Conservation (phyloP, 2,329 filamentous ascomycete genomes). For the Blastomyces emzantsi region DNA sequence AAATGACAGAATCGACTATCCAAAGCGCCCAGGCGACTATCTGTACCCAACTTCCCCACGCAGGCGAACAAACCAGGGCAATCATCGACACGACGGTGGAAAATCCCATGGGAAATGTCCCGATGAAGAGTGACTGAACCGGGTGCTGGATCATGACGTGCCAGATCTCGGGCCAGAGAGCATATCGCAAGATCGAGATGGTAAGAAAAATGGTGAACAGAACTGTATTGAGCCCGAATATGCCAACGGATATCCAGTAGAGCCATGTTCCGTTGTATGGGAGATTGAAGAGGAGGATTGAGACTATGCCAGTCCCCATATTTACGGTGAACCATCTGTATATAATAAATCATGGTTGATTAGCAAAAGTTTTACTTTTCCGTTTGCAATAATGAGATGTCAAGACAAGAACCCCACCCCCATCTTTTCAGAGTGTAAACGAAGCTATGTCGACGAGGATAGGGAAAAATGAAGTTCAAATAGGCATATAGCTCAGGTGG, state of each 20-base stretch:
- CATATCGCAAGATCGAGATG: constrained; percentile 53
- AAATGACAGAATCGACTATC: constrained; percentile 49
- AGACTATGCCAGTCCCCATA: constrained; percentile 38
- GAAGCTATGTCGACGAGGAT: background rate
- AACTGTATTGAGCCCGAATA: constrained; percentile 31
- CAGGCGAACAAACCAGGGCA: constrained; percentile 49
- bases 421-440: background rate
- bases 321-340: constrained; percentile 35
- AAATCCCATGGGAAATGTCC: constrained; percentile 59
- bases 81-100: constrained; percentile 60
- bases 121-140: constrained; percentile 59
- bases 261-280: constrained; percentile 34
- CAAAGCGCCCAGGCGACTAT: constrained; percentile 50
- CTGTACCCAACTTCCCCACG: constrained; percentile 52
- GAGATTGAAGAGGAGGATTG: constrained; percentile 29
- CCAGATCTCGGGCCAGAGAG: constrained; percentile 58
- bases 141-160: constrained; percentile 57
- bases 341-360: background rate
- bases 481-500: background rate
- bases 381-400: background rate
- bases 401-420: background rate
- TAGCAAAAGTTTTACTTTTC: background rate
- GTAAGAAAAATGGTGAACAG: constrained; percentile 29
- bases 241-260: constrained; percentile 31
- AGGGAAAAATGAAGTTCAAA: no score